These are phyloP conservation scores for Fusarium hainanense DNA, from an alignment of 2,329 filamentous ascomycete genomes.

Conservation along the genomic window DNA sequence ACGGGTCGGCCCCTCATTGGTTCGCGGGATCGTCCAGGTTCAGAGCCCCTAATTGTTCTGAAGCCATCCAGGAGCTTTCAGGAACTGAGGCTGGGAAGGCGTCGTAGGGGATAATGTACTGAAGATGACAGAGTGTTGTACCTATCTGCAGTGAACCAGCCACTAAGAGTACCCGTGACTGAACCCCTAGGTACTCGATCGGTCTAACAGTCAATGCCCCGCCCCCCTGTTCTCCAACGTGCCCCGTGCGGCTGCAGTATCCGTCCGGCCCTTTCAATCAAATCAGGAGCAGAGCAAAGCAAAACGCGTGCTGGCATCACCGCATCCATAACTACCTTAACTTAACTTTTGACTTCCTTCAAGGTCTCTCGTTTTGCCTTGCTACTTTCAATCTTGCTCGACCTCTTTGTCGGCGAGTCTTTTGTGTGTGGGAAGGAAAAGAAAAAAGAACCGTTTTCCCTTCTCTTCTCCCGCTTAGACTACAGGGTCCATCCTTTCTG, in stretches of 20 bases:
- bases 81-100: slow-evolving; percentile 37
- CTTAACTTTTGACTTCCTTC: slow-evolving; percentile 38
- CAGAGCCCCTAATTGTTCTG: slow-evolving; percentile 45
- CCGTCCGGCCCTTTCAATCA: slow-evolving; percentile 46
- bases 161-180: slow-evolving; percentile 14
- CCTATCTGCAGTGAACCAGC: background rate
- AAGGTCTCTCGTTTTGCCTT: slow-evolving; percentile 41
- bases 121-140: slow-evolving; percentile 14
- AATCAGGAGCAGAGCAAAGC: slow-evolving; percentile 30
- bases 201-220: slow-evolving; percentile 36
- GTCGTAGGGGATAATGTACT: slow-evolving; percentile 34
- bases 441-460: slow-evolving; percentile 22
- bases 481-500: slow-evolving; percentile 28
- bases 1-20: slow-evolving; percentile 48
- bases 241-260: slow-evolving; percentile 45
- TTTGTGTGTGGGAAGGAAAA: slow-evolving; percentile 31
- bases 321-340: slow-evolving; percentile 40
- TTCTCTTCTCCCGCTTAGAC: slow-evolving; percentile 17
- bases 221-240: slow-evolving; percentile 42
- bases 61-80: slow-evolving; percentile 37
- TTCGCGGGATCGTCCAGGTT: slow-evolving; percentile 29
- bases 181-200: slow-evolving; percentile 28
- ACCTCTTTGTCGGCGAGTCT: slow-evolving; percentile 43
- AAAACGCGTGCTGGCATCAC: slow-evolving; percentile 51
- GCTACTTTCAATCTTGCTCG: slow-evolving; percentile 39